Base-by-base conservation (phyloP, 257 asterid genomes). In the Fraxinus cuspidata region DNA sequence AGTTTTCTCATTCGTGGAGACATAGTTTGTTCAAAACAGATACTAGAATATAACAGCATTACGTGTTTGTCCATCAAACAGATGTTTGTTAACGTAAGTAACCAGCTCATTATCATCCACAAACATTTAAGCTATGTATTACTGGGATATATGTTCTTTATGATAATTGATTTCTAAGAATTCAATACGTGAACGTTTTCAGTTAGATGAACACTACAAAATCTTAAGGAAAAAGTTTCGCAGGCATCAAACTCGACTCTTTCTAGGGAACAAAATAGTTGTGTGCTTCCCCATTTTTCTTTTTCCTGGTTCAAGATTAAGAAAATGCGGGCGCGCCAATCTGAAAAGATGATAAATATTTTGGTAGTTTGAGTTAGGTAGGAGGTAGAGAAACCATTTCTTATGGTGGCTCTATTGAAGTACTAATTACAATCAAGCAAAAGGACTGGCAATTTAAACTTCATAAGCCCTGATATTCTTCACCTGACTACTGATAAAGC, bases 261-360 rank as follows among this genome's bases (percentile, higher is more conserved):
- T 87, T 81, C 69, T 69, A 74, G 93, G 93, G 88, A 82, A 83
- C 96, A 85, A 79, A 56, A 78, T 75, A 70, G 78, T 78, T 77
- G 84, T 81, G 80, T 85, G 88, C 63, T 81, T 83, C 87, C 86
- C 74, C 75, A 70, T 79, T 71, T 72, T 82, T 79, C 82, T 64
- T 71, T 31, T 78, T 74, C 87, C 84, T 75, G 76, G 10, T 77
- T 74, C 80, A 60, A 53, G 73, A 74, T 66, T 29, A 69, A 80
- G 27, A 32, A 37, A 70, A 13, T 70, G 47, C 76, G 80, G 76
- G 80, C 76, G 71, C 38, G 74, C 47, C 28, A 7, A 60, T 21
- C 28, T n/a, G 72, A 5, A 9, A 42, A 78, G 40, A 64, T 74
- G 75, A 35, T 58, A n/a, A 74, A 70, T 65, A 29, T 23, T 12